Conservation (phyloP, 2,329 filamentous ascomycete species). For the Pseudocercospora eumusae region DNA sequence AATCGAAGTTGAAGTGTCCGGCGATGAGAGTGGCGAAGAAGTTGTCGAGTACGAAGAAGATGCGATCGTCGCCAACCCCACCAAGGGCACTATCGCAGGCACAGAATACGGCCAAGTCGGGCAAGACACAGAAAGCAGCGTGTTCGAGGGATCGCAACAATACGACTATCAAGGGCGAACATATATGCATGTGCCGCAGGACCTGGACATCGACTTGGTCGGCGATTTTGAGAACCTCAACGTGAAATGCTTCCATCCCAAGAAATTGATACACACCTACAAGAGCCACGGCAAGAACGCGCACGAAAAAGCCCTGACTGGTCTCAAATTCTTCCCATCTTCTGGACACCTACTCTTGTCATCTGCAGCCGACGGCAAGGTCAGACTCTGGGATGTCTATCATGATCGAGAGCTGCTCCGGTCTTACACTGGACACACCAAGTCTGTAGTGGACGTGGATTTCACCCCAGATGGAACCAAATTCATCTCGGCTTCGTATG, state of each 20-base stretch:
- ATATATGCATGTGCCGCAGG: constrained; percentile 96
- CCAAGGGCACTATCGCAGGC: constrained; percentile 52
- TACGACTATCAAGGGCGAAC: constrained; percentile 94
- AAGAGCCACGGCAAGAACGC: constrained; percentile 59
- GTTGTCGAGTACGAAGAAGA: constrained; percentile 78
- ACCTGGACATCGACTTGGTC: constrained; percentile 78
- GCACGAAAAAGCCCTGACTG: constrained; percentile 77
- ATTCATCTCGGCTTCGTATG: constrained; percentile 89
- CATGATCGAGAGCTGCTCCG: constrained; percentile 85
- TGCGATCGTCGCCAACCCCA: constrained; percentile 61
- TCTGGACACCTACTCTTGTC: constrained; percentile 88
- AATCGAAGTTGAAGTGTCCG: constrained; percentile 68
- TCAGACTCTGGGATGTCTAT: constrained; percentile 94
- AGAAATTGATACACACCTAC: constrained; percentile 90
- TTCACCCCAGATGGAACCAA: constrained; percentile 81
- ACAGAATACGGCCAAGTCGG: constrained; percentile 54
- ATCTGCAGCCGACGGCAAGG: constrained; percentile 82
- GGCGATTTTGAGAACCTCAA: constrained; percentile 72
- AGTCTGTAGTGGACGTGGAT: constrained; percentile 83
- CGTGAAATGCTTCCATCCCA: constrained; percentile 69
- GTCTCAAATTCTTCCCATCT: constrained; percentile 82
- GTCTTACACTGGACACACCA: constrained; percentile 87
- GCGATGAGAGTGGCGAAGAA: constrained; percentile 73
- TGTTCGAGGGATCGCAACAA: constrained; percentile 80
- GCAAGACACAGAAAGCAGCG: constrained; percentile 68